These are phyloP conservation scores for Pyrenophora tritici-repentis DNA, from an alignment of 2,329 filamentous ascomycete species.

Conservation along the genomic window DNA sequence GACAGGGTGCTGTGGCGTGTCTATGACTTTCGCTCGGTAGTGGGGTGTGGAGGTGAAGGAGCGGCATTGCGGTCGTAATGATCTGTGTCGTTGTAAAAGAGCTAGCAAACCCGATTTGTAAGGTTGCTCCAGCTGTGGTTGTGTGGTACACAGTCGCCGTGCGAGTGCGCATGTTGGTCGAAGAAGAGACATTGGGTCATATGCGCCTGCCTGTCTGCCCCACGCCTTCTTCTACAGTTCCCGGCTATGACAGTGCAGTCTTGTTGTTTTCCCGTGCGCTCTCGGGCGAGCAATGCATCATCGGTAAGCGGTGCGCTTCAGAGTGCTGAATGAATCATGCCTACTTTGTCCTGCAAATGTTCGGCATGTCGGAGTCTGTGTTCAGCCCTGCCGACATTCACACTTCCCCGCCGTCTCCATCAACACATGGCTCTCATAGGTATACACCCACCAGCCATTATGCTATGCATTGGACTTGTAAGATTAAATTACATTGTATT, in stretches of 20 bases:
- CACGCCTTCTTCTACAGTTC: not conserved
- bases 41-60: slow-evolving; percentile 31
- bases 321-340: slow-evolving; percentile 5
- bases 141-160: slow-evolving; percentile 34
- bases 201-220: slow-evolving; percentile 11
- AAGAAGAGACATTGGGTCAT: slow-evolving; percentile 36
- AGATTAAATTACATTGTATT: too few species aligned
- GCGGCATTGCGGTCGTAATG: slow-evolving; percentile 25
- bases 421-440: too few species aligned
- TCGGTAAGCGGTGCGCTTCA: slow-evolving; percentile 4
- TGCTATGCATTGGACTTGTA: too few species aligned
- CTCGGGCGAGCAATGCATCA: slow-evolving; percentile 12
- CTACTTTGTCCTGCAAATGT: slow-evolving; percentile 6
- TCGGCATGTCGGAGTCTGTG: slow-evolving; percentile 10
- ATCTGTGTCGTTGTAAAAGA: slow-evolving; percentile 21
- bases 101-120: slow-evolving; percentile 29
- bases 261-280: not conserved
- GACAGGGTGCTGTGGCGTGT: slow-evolving; percentile 29
- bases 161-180: slow-evolving; percentile 33
- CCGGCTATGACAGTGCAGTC: not conserved
- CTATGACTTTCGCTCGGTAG: slow-evolving; percentile 31
- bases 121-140: slow-evolving; percentile 21
- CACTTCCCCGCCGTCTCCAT: not conserved
- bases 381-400: slow-evolving; percentile 1
- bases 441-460: too few species aligned